Percentiles rank a stretch among this genome's conserved stretches.
Evolutionary conservation across 495 filamentous ascomycete species (phyloP).

Genomic region (Penicillium alfredii): DNA sequence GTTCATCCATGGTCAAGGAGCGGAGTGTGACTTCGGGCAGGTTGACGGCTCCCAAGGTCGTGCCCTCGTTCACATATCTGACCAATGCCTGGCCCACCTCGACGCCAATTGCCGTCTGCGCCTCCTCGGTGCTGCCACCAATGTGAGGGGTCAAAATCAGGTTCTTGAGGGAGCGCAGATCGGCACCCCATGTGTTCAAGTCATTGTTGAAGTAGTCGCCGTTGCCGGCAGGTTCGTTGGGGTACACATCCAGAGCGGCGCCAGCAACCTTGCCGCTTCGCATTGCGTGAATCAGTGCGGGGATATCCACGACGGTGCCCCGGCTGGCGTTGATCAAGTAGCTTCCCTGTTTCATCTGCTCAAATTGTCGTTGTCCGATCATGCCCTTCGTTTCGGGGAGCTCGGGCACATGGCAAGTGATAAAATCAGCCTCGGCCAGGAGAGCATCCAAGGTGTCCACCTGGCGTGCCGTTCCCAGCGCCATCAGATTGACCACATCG

Average conservation of each 20-base stretch:
- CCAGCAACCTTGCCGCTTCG: constrained; percentile 84
- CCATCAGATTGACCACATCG: constrained; percentile 89
- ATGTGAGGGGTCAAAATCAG: constrained; percentile 95
- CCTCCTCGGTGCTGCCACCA: constrained; percentile 95
- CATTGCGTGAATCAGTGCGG: constrained; percentile 84
- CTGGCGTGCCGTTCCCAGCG: constrained; percentile 78
- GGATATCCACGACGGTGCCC: constrained; percentile 90
- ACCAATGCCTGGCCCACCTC: constrained; percentile 86
- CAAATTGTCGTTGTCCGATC: constrained; percentile 71
- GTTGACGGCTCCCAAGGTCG: constrained; percentile 87
- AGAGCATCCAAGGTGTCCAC: constrained; percentile 71
- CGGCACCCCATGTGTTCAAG: constrained; percentile 83
- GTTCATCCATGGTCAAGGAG: constrained; percentile 78
- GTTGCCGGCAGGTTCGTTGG: constrained; percentile 86
- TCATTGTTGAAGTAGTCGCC: constrained; percentile 86
- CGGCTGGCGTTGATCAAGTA: constrained; percentile 96
- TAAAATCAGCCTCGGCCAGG: constrained; percentile 76
- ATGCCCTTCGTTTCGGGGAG: constrained; percentile 85
- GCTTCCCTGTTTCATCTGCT: constrained; percentile 83
- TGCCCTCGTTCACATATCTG: constrained; percentile 87
- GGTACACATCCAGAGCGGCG: constrained; percentile 93
- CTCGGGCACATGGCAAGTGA: constrained; percentile 93
- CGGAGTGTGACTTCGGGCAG: constrained; percentile 89
- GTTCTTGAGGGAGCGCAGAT: constrained; percentile 81
- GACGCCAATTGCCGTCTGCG: constrained; percentile 90